Percentiles rank a stretch among this genome's conserved stretches.
Evolutionary conservation across 257 asterid species (phyloP).

Genomic region (Solanum sejunctum): DNA sequence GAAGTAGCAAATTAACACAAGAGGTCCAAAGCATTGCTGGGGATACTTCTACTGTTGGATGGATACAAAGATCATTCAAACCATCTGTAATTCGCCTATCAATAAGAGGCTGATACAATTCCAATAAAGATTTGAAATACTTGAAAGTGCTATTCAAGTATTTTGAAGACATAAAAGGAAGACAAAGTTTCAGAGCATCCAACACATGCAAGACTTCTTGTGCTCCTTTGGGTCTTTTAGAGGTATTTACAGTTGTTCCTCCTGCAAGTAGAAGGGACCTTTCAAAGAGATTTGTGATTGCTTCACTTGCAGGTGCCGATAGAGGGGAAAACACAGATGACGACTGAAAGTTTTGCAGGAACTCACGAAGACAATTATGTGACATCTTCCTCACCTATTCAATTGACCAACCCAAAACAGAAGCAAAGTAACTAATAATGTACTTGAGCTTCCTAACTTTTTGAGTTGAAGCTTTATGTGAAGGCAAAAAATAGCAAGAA

Average conservation of each 20-base stretch:
- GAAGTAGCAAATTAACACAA: slow-evolving; percentile 60
- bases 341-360: slow-evolving; percentile 33
- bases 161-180: slow-evolving; percentile 64
- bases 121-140: too few relatives aligned
- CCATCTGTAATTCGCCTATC: too few relatives aligned
- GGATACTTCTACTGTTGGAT: slow-evolving; percentile 23
- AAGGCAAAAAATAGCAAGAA: background rate
- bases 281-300: slow-evolving; percentile 51
- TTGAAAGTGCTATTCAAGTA: slow-evolving; percentile 15
- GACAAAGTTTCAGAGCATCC: slow-evolving; percentile 65
- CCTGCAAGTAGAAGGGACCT: slow-evolving; percentile 80
- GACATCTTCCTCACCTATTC: slow-evolving; percentile 66
- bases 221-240: slow-evolving; percentile 67
- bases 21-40: slow-evolving; percentile 64
- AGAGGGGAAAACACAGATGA: too few relatives aligned
- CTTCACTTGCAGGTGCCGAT: slow-evolving; percentile 55
- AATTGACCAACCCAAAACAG: slow-evolving; percentile 1
- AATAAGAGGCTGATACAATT: too few relatives aligned
- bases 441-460: background rate
- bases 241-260: slow-evolving; percentile 45
- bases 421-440: background rate
- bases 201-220: slow-evolving; percentile 68
- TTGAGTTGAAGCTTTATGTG: background rate
- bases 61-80: too few relatives aligned
- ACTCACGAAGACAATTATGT: slow-evolving; percentile 48